Conservation (phyloP, 2,329 filamentous ascomycete genomes). For the Neofusicoccum cordaticola region DNA sequence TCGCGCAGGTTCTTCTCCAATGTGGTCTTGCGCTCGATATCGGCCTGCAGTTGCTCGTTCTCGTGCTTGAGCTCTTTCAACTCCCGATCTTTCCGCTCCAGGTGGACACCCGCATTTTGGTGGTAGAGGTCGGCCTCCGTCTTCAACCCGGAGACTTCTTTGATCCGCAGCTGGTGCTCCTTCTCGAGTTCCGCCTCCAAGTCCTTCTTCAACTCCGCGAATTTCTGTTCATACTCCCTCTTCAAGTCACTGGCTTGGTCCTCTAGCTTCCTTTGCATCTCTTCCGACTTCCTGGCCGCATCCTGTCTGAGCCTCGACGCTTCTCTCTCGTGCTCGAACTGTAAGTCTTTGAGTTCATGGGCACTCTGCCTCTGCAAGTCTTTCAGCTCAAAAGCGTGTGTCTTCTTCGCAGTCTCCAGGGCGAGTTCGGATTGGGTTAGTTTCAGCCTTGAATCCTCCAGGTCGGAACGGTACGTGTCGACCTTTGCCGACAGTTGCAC, state of each 20-base stretch:
- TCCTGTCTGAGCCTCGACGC: conserved; percentile 55
- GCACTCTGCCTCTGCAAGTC: conserved; percentile 53
- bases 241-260: conserved; percentile 58
- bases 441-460: conserved; percentile 60
- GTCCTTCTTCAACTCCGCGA: conserved; percentile 62
- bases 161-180: conserved; percentile 56
- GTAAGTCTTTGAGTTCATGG: conserved; percentile 56
- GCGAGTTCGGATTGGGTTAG: conserved; percentile 48
- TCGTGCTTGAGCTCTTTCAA: conserved; percentile 49
- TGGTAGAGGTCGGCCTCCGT: conserved; percentile 50
- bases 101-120: conserved; percentile 48
- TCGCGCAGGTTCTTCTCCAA: conserved; percentile 58
- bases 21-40: conserved; percentile 57
- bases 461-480: conserved; percentile 61
- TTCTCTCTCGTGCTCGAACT: conserved; percentile 55
- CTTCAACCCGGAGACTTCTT: conserved; percentile 66
- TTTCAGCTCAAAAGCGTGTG: conserved; percentile 52
- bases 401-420: conserved; percentile 52
- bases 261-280: conserved; percentile 42
- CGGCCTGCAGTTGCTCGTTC: conserved; percentile 46
- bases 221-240: conserved; percentile 64
- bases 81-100: conserved; percentile 56
- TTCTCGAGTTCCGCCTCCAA: conserved; percentile 66
- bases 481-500: conserved; percentile 53
- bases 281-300: conserved; percentile 46